Evolutionary conservation across 306 rosid genomes (phyloP), one percentile per base, ranked within the genome.

Genomic region (Rosa persica): DNA sequence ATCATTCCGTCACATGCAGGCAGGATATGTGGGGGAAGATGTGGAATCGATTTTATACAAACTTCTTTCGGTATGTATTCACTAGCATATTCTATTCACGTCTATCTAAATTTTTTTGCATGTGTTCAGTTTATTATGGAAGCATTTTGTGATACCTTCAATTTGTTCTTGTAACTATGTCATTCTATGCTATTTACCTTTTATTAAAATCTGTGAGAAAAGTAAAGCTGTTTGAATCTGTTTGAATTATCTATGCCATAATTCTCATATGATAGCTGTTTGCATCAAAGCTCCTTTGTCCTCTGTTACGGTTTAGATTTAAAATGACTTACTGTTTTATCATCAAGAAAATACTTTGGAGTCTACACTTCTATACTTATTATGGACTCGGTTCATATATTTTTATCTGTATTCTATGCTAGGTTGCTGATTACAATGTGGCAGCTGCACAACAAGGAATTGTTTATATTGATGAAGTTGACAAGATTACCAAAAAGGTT

Each of bases 1-100:
- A 30, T 62, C 57, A 30, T 51, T 74, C 69, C 78, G 6, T 39
- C 61, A 19, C 80, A 16, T 85, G 88, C 95, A 95, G 99, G 98
- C 99, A 67, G 99, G 99, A 83, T 95, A 95, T 74, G 98, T 95
- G 27, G 99, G 99, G 80, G 99, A 95, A 88, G 99, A 95, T 80
- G 99, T 95, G 81, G 99, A 95, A 81, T 95, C 99, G 57, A 89
- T 95, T 80, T 83, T 95, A 79, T 89, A 93, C 87, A 95, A 95
- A 89, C 96, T 95, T 77, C 98, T 95, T 48, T 77, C 64, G 94
- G 99, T 95, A 90, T 76, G 78, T 81, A 58, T 17, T 66, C 6
- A 7, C 25, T 30, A 51, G 67, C 54, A 48, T 84, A 27, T 44
- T 75, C 34, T 67, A 60, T 25, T 66, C 11, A 5, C 0, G 0